Conservation (phyloP, 139 green algal species). For the Haematococcus lacustris region DNA sequence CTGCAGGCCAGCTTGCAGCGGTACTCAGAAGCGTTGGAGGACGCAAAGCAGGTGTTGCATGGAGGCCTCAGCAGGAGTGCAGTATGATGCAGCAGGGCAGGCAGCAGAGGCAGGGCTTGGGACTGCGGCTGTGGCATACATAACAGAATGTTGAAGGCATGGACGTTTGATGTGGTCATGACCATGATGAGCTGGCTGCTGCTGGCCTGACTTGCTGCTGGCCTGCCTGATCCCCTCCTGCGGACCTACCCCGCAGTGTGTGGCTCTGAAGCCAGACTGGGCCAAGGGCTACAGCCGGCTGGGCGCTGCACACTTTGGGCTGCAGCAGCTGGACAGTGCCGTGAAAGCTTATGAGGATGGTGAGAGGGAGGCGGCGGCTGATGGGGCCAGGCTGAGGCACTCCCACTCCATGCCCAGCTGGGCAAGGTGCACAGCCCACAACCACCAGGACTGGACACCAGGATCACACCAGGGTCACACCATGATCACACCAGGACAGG, state of each 20-base stretch:
- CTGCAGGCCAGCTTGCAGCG: constrained; percentile 67
- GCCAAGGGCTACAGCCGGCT: constrained; percentile 90
- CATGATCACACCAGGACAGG: too few species aligned
- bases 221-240: too few species aligned
- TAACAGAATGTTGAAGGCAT: neutral
- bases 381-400: too few species aligned
- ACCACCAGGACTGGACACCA: too few species aligned
- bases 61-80: neutral
- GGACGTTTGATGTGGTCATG: too few species aligned
- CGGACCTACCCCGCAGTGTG: constrained; percentile 29
- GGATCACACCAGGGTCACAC: too few species aligned
- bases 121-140: neutral
- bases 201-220: neutral
- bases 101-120: neutral
- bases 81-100: neutral
- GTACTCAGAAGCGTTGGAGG: constrained; percentile 75
- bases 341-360: constrained; percentile 69
- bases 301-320: constrained; percentile 73
- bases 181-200: neutral
- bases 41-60: constrained; percentile 67
- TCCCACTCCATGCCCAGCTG: too few species aligned
- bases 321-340: constrained; percentile 66
- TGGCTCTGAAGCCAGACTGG: constrained; percentile 87
- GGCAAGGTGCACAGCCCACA: too few species aligned
- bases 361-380: too few species aligned